Conservation (phyloP, 345 rosid species). For the Erysimum cheiranthoides region DNA sequence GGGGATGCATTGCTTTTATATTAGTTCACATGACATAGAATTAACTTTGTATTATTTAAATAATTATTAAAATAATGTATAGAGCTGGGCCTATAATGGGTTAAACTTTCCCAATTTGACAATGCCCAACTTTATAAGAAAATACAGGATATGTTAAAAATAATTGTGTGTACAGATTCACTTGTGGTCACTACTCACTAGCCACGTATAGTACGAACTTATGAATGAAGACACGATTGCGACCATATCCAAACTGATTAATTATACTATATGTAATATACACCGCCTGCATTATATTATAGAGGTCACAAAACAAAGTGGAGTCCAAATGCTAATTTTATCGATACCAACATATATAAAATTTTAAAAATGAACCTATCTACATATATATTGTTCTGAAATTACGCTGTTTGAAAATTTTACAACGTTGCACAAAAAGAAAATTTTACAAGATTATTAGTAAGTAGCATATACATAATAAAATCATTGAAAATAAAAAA, state of each 20-base stretch:
- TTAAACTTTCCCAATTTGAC: background rate
- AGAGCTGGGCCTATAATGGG: background rate
- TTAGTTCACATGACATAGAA: conserved; percentile 13
- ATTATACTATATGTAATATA: background rate
- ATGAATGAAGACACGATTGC: conserved; percentile 37
- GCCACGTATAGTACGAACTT: conserved; percentile 5
- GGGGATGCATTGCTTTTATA: background rate
- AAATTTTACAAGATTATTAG: too few relatives aligned
- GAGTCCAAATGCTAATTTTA: conserved; percentile 1
- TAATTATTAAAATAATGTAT: background rate
- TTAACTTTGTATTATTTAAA: background rate
- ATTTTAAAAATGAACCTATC: too few relatives aligned
- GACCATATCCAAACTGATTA: conserved; percentile 11
- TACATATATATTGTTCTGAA: too few relatives aligned
- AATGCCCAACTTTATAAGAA: background rate
- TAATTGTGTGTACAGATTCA: conserved; percentile 4
- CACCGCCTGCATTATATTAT: background rate
- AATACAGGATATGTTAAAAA: background rate
- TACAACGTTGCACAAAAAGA: too few relatives aligned
- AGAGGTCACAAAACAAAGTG: conserved; percentile 2
- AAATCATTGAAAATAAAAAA: too few relatives aligned
- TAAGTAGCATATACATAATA: too few relatives aligned
- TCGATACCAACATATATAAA: too few relatives aligned
- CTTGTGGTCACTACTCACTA: background rate
- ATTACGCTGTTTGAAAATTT: too few relatives aligned